Evolutionary conservation across 2,329 filamentous ascomycete genomes (phyloP).

Genomic region (Claviceps sp.): DNA sequence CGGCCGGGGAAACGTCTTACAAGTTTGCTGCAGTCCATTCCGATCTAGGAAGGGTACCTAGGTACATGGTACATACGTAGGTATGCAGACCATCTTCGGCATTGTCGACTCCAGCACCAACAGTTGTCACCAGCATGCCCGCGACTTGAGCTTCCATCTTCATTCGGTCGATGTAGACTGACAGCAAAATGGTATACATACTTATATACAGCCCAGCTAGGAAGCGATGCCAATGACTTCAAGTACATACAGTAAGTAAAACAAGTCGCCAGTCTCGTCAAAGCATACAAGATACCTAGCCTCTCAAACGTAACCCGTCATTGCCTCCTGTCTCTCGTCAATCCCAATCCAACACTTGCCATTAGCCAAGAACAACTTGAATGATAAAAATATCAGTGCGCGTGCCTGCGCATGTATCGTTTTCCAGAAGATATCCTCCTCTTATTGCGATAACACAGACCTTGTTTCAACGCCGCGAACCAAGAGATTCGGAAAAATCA

Average conservation of each 20-base stretch:
- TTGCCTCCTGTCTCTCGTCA: not conserved
- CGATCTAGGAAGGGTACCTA: too few species aligned
- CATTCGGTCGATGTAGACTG: not conserved
- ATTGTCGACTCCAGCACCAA: not conserved
- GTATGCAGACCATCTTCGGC: not conserved
- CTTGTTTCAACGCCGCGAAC: constrained; percentile 4
- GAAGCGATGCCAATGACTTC: constrained; percentile 5
- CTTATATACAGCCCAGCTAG: constrained; percentile 1
- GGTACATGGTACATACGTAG: too few species aligned
- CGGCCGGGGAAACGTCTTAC: not conserved
- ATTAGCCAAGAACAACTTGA: not conserved
- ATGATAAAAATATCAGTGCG: not conserved
- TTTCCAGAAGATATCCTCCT: not conserved
- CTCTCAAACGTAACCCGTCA: not conserved
- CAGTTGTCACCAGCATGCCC: not conserved
- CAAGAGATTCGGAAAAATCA: constrained; percentile 3
- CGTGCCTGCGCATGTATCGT: not conserved
- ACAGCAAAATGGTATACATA: constrained; percentile 2
- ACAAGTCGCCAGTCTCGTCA: not conserved
- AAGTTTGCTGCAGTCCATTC: not conserved
- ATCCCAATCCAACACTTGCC: not conserved
- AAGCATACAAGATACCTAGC: not conserved
- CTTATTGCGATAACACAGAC: not conserved
- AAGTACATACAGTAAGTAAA: constrained; percentile 3
- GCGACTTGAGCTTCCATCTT: not conserved